A percentile compares a stretch with the other conserved stretches of the same genome.
phyloP scores from a whole-genome alignment of 2,329 filamentous ascomycete genomes.

The Didymella glomerata region DNA sequence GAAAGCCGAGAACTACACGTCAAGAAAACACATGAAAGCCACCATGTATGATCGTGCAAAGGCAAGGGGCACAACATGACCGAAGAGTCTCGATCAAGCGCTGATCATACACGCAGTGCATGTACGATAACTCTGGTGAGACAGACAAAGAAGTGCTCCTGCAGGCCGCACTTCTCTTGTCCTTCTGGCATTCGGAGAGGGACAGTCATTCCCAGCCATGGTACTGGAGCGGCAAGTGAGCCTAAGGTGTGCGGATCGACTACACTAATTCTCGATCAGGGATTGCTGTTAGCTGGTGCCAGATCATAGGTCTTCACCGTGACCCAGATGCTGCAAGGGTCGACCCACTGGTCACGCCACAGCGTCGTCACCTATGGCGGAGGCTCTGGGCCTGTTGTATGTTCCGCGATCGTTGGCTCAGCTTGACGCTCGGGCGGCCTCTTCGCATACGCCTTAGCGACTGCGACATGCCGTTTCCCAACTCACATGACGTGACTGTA shows the following conservation, averaged over 20 bases:
- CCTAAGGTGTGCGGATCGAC: background rate
- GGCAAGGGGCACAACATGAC: background rate
- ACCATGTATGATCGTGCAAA: slow-evolving; percentile 16
- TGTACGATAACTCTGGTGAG: slow-evolving; percentile 19
- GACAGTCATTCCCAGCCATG: slow-evolving; percentile 20
- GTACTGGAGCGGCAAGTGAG: slow-evolving; percentile 20
- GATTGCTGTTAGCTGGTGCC: slow-evolving; percentile 15
- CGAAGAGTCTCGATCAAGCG: too few species aligned
- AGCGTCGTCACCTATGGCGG: slow-evolving; percentile 12
- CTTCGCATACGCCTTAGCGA: slow-evolving; percentile 11
- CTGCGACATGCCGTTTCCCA: slow-evolving; percentile 17
- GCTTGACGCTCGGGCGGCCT: slow-evolving; percentile 14
- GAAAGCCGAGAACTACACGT: slow-evolving; percentile 10
- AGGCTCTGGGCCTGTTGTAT: slow-evolving; percentile 15
- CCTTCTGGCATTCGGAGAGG: slow-evolving; percentile 19
- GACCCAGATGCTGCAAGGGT: slow-evolving; percentile 10
- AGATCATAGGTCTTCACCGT: slow-evolving; percentile 18
- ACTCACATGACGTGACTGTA: background rate
- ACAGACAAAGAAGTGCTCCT: slow-evolving; percentile 15
- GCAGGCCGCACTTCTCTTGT: slow-evolving; percentile 12
- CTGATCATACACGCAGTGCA: background rate
- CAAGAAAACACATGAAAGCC: slow-evolving; percentile 19
- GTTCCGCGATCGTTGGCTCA: slow-evolving; percentile 19
- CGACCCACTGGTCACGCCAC: slow-evolving; percentile 5
- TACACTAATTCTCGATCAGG: background rate